phyloP scores from a whole-genome alignment of 257 asterid genomes.

The Nicotiana benthamiana region DNA sequence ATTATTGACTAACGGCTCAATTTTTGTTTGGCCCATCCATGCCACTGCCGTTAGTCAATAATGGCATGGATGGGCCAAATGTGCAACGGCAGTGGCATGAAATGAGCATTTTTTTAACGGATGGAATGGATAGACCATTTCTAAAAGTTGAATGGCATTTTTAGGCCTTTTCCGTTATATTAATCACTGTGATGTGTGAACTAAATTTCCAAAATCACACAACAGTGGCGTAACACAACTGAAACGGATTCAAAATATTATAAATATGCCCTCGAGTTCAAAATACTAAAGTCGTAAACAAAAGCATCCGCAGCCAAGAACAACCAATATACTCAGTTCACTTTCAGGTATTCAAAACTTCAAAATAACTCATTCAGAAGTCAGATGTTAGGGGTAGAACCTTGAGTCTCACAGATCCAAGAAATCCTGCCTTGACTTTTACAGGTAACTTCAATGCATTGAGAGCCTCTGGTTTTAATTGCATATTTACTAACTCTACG shows the following conservation, averaged over 20 bases:
- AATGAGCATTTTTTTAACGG: no score
- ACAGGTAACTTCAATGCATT: slow-evolving; percentile 94
- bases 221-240: neutral
- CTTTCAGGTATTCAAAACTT: neutral
- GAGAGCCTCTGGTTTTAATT: slow-evolving; percentile 98
- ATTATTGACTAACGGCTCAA: no score
- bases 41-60: no score
- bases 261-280: neutral
- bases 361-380: neutral
- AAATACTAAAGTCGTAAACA: neutral
- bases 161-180: no score
- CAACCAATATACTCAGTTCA: neutral
- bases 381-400: slow-evolving; percentile 32
- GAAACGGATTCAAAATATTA: neutral
- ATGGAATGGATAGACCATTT: no score
- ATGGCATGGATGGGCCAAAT: no score
- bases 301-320: neutral
- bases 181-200: neutral
- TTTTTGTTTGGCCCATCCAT: no score
- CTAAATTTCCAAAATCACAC: neutral
- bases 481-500: slow-evolving; percentile 92
- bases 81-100: no score
- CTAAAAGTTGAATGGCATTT: no score
- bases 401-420: slow-evolving; percentile 96
- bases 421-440: slow-evolving; percentile 98